Conservation (phyloP, 371 early-diverging fungal genomes). For the Coemansia sp. region DNA sequence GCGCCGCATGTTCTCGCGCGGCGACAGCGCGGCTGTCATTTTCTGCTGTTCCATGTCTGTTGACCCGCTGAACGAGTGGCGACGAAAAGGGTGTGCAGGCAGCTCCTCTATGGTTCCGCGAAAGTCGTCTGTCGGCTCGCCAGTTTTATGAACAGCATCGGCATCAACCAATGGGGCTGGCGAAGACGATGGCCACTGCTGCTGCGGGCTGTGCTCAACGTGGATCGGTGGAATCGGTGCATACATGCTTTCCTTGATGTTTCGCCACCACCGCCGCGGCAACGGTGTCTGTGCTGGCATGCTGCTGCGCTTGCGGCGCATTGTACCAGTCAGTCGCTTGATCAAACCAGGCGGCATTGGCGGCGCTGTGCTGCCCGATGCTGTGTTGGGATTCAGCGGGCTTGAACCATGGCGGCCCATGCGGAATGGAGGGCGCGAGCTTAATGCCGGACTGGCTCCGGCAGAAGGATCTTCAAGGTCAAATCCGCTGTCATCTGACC, state of each 20-base stretch:
- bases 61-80: constrained; percentile 48
- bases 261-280: constrained; percentile 49
- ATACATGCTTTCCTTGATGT: constrained; percentile 47
- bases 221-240: constrained; percentile 48
- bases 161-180: not conserved
- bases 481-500: not conserved
- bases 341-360: constrained; percentile 28
- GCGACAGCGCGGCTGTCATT: constrained; percentile 35
- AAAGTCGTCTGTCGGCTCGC: not conserved
- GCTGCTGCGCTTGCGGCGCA: constrained; percentile 23
- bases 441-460: not conserved
- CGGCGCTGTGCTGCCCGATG: constrained; percentile 33
- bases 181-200: not conserved
- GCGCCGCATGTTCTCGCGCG: constrained; percentile 36
- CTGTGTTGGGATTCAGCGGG: constrained; percentile 38
- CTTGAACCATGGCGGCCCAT: constrained; percentile 50
- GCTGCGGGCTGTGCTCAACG: constrained; percentile 7
- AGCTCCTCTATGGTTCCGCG: constrained; percentile 1
- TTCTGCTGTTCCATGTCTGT: constrained; percentile 39
- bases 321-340: constrained; percentile 32
- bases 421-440: constrained; percentile 34
- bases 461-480: not conserved
- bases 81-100: constrained; percentile 24
- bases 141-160: not conserved
- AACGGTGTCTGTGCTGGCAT: constrained; percentile 32